Evolutionary conservation across 495 filamentous ascomycete genomes (phyloP), one percentile per base, ranked within the genome.

Genomic region (Penicillium nucicola): DNA sequence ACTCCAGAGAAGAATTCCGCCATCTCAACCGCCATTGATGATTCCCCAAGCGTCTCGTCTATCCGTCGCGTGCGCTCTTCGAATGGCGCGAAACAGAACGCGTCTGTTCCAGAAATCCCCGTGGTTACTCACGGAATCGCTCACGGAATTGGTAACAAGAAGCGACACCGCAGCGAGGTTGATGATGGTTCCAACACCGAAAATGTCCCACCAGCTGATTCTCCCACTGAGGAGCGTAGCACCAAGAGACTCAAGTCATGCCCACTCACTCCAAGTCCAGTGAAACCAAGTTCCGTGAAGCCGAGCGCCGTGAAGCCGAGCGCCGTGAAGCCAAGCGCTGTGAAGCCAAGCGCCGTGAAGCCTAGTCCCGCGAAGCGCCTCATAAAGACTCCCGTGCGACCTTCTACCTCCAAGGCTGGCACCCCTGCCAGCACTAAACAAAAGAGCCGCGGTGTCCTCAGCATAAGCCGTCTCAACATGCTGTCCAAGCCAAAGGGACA

Each of bases 81-180:
- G 1, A 58, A 57, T 14, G 55, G 30, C 1, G 33, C 44, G 10
- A 32, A 43, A 3, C 47, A 54, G 20, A 19, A 44, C 19, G 15
- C 55, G 41, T 42, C 42, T n/a, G 50, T 64, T 42, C 60, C 66
- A 7, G 67, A 70, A 5, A 61, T 77, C 33, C 63, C 65, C 0
- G 69, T 79, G 10, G 72, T 87, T 28, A 77, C 84, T 5, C 85
- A 90, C 57, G 87, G 87, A 28, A 82, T 87, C 41, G 79, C 84
- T 8, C 87, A 90, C 61, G 87, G 87, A 28, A 81, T 91, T 60
- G 60, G 68, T 3, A 89, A 86, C 69, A 89, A 91, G 74, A 90
- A 89, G 71, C 77, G 86, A 38, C 77, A 78, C 47, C 78, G 83
- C 13, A 74, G 72, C 36, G 64, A 74, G 3, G 52, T 57, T 8